A percentile compares a stretch with the other conserved stretches of the same genome.
Conservation (phyloP, 1,284 basidiomycete species). For the Lentinula novae-zelandiae region DNA sequence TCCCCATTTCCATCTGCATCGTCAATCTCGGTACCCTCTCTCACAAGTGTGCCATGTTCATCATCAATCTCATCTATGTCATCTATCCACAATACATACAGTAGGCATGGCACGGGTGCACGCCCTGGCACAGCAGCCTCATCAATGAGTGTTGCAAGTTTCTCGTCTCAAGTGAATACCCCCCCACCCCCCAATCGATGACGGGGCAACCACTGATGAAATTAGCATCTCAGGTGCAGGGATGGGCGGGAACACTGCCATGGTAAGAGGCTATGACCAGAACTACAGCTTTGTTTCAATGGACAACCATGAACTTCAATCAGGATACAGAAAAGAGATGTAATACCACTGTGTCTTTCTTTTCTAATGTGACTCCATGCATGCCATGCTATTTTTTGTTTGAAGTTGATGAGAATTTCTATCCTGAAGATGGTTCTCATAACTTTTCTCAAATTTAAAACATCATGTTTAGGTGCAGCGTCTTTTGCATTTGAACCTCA, state of each 20-base stretch:
- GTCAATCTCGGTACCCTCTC: constrained; percentile 8
- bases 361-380: neutral
- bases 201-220: constrained; percentile 30
- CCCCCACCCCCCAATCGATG: constrained; percentile 54
- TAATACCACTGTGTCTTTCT: neutral
- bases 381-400: neutral
- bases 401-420: too few relatives aligned
- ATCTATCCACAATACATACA: constrained; percentile 5
- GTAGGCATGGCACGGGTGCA: constrained; percentile 4
- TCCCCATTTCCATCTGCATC: too few relatives aligned
- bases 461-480: too few relatives aligned
- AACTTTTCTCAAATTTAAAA: too few relatives aligned
- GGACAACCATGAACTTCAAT: constrained; percentile 14
- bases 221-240: constrained; percentile 14
- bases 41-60: constrained; percentile 23
- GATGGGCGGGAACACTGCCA: constrained; percentile 12
- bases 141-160: constrained; percentile 47
- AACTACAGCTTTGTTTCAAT: constrained; percentile 18
- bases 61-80: constrained; percentile 50
- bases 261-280: constrained; percentile 15
- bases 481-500: too few relatives aligned
- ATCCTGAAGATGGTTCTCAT: too few relatives aligned
- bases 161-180: constrained; percentile 74
- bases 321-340: constrained; percentile 15
- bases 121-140: too few relatives aligned